A percentile compares a stretch with the other conserved stretches of the same genome.
phyloP scores from a whole-genome alignment of 2,329 filamentous ascomycete species.

The Hypoxylon sp. region DNA sequence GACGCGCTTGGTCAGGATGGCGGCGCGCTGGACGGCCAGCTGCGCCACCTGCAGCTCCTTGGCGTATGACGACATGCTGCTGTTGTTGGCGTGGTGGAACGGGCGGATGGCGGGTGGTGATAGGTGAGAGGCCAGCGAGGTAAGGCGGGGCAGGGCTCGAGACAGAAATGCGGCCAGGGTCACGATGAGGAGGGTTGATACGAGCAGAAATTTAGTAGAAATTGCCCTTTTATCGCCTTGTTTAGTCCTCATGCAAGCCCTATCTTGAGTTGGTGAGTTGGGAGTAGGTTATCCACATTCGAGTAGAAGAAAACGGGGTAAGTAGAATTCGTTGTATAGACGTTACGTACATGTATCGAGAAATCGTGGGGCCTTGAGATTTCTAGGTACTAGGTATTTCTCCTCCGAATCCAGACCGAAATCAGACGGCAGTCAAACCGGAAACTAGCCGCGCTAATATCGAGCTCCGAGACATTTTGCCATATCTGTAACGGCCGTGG shows the following conservation, averaged over 20 bases:
- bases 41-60: conserved; percentile 79
- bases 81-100: conserved; percentile 25
- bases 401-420: not conserved
- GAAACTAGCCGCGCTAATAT: conserved; percentile 10
- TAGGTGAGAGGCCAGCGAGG: conserved; percentile 46
- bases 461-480: conserved; percentile 6
- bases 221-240: conserved; percentile 27
- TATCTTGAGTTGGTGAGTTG: not conserved
- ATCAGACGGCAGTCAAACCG: not conserved
- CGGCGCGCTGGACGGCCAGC: conserved; percentile 79
- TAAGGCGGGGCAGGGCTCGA: conserved; percentile 49
- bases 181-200: conserved; percentile 43
- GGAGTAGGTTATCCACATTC: not conserved
- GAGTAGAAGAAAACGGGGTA: not conserved
- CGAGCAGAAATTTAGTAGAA: conserved; percentile 33
- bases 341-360: conserved; percentile 2
- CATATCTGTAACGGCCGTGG: not conserved
- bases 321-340: not conserved
- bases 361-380: conserved; percentile 9
- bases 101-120: no score
- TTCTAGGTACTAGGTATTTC: no score
- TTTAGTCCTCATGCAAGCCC: conserved; percentile 37
- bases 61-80: conserved; percentile 64
- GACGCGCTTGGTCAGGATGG: conserved; percentile 79
- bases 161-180: conserved; percentile 48